Conservation (phyloP, 2,329 filamentous ascomycete species). For the Phialemoniopsis sp. region DNA sequence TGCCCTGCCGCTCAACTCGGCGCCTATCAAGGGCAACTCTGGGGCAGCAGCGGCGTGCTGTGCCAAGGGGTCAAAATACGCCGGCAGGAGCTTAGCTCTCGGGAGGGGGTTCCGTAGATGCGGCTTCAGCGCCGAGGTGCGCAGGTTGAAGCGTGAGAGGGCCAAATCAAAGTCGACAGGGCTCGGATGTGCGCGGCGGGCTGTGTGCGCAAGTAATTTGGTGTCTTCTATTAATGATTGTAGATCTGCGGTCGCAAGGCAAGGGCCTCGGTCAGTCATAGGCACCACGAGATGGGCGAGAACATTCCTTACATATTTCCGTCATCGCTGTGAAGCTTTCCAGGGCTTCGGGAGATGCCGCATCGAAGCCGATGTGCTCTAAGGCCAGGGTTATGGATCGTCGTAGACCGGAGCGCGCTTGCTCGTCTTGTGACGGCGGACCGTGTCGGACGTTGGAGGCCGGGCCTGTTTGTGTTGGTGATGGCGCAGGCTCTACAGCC, state of each 20-base stretch:
- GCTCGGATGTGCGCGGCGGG: constrained; percentile 48
- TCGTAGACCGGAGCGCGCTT: constrained; percentile 39
- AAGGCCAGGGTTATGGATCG: constrained; percentile 53
- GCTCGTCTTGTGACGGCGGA: constrained; percentile 14
- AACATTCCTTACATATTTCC: constrained; percentile 48
- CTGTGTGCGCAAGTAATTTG: constrained; percentile 39
- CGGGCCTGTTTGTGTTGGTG: too few relatives aligned
- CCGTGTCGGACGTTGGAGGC: too few relatives aligned
- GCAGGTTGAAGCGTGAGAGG: constrained; percentile 46
- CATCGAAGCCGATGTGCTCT: constrained; percentile 54
- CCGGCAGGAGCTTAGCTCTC: constrained; percentile 28
- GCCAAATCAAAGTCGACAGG: constrained; percentile 55
- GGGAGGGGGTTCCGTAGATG: constrained; percentile 52
- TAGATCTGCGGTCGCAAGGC: constrained; percentile 40
- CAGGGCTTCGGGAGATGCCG: constrained; percentile 50
- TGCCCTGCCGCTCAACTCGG: constrained; percentile 52
- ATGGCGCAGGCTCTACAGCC: too few relatives aligned
- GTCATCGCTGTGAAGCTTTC: constrained; percentile 52
- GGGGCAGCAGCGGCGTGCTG: constrained; percentile 28
- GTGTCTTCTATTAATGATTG: constrained; percentile 42
- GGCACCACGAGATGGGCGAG: not conserved
- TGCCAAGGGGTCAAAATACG: constrained; percentile 27
- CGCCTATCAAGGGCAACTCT: constrained; percentile 40
- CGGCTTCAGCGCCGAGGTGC: constrained; percentile 45
- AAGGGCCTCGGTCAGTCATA: not conserved